phyloP scores from a whole-genome alignment of 1,139 yeast genomes.

The Candida anutae region DNA sequence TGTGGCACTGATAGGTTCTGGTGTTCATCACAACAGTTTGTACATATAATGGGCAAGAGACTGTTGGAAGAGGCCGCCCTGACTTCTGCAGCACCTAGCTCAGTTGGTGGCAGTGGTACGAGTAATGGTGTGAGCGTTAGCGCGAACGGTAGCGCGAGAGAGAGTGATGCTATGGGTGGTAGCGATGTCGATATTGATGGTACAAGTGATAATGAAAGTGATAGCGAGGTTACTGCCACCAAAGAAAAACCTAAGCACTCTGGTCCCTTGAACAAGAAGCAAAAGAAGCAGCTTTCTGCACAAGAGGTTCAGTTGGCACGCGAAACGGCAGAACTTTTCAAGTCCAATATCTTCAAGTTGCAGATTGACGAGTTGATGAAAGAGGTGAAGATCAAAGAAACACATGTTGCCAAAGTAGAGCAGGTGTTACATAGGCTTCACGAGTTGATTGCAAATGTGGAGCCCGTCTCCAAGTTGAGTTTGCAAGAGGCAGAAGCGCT shows the following conservation, averaged over 20 bases:
- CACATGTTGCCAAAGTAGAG: constrained; percentile 60
- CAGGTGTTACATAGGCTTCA: constrained; percentile 72
- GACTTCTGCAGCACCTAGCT: too few relatives aligned
- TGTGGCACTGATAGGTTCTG: too few relatives aligned
- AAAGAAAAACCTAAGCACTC: constrained; percentile 6
- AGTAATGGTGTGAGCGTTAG: too few relatives aligned
- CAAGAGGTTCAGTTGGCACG: constrained; percentile 87
- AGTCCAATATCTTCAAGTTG: constrained; percentile 86
- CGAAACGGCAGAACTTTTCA: constrained; percentile 89
- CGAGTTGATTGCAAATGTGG: constrained; percentile 57
- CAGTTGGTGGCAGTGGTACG: too few relatives aligned
- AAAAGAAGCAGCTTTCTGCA: constrained; percentile 47
- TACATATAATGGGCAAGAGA: too few relatives aligned
- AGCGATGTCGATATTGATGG: too few relatives aligned
- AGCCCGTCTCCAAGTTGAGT: constrained; percentile 43
- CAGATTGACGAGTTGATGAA: constrained; percentile 86
- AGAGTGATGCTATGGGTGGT: too few relatives aligned
- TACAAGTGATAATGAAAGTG: too few relatives aligned
- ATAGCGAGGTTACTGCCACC: too few relatives aligned
- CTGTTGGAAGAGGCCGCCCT: too few relatives aligned
- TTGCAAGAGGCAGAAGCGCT: constrained; percentile 44
- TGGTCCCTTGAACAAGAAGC: constrained; percentile 24
- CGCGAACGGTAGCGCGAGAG: too few relatives aligned
- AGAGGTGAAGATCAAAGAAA: constrained; percentile 69
- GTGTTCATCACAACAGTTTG: too few relatives aligned